phyloP scores from a whole-genome alignment of 1,139 yeast genomes.

The Pichia sp. region DNA sequence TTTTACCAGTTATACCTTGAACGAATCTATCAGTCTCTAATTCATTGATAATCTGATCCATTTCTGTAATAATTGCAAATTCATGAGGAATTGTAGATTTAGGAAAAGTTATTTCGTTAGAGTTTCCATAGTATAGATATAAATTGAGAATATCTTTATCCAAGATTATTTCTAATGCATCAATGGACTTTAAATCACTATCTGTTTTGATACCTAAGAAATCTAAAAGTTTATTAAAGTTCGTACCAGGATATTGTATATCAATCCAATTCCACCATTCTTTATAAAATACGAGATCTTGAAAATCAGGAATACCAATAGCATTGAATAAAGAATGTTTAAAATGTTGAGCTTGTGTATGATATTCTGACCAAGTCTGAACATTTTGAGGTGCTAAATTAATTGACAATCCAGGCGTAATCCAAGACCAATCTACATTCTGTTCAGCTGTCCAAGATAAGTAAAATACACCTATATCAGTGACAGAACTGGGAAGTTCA shows the following conservation, averaged over 20 bases:
- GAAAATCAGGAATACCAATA: background rate
- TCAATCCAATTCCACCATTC: slow-evolving; percentile 29
- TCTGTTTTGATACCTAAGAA: background rate
- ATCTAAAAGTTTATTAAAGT: background rate
- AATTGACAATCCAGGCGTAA: slow-evolving; percentile 5
- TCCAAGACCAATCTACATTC: too few species aligned
- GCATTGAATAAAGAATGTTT: background rate
- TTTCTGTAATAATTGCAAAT: slow-evolving; percentile 22
- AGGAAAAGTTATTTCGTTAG: background rate
- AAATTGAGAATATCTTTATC: slow-evolving; percentile 11
- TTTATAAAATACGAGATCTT: slow-evolving; percentile 18
- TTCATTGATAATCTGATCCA: slow-evolving; percentile 4
- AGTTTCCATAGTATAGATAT: slow-evolving; percentile 11
- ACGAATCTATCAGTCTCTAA: slow-evolving; percentile 21
- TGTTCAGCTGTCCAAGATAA: background rate
- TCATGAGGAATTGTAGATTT: background rate
- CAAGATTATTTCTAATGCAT: slow-evolving; percentile 21
- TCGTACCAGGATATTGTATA: too few species aligned
- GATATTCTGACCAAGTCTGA: slow-evolving; percentile 17
- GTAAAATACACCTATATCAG: background rate
- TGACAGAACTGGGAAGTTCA: too few species aligned
- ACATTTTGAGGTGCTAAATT: slow-evolving; percentile 27
- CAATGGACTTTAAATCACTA: background rate
- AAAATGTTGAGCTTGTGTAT: slow-evolving; percentile 14
- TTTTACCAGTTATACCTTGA: slow-evolving; percentile 19